Evolutionary conservation across 257 asterid species (phyloP).

Genomic region (Solanum appendiculatum): DNA sequence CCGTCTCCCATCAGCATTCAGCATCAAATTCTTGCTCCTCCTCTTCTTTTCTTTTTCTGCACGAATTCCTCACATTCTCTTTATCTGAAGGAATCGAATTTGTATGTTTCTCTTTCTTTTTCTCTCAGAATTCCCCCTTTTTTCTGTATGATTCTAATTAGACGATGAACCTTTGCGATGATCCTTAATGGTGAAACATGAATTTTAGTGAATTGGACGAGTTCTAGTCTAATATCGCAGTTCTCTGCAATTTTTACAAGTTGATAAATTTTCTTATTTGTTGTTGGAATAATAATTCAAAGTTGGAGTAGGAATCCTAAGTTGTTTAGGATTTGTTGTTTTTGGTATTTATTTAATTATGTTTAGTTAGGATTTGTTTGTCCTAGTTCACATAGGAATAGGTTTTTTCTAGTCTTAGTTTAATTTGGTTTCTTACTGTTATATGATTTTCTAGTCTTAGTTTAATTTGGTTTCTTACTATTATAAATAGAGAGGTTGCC

Average conservation of each 20-base stretch:
- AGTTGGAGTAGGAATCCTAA: not conserved
- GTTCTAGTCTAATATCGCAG: not conserved
- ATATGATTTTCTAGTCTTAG: too few relatives aligned
- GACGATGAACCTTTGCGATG: not conserved
- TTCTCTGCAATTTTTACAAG: not conserved
- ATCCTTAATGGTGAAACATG: not conserved
- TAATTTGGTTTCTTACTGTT: not conserved
- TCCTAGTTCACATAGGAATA: not conserved
- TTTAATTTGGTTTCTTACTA: not conserved
- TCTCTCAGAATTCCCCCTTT: not conserved
- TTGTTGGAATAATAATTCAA: not conserved
- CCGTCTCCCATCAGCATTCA: not conserved
- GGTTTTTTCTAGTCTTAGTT: too few relatives aligned
- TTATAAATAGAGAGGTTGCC: too few relatives aligned
- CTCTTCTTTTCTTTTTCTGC: not conserved
- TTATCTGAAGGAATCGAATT: not conserved
- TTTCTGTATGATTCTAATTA: not conserved
- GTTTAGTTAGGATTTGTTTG: not conserved
- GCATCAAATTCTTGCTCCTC: not conserved
- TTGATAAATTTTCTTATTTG: not conserved
- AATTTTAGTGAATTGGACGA: not conserved
- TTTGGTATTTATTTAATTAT: not conserved
- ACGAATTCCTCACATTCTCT: not conserved
- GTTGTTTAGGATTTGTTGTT: not conserved
- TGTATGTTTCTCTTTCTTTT: not conserved